These are phyloP conservation scores for Cornus florida DNA, from an alignment of 148 eudicot genomes.

Conservation along the genomic window DNA sequence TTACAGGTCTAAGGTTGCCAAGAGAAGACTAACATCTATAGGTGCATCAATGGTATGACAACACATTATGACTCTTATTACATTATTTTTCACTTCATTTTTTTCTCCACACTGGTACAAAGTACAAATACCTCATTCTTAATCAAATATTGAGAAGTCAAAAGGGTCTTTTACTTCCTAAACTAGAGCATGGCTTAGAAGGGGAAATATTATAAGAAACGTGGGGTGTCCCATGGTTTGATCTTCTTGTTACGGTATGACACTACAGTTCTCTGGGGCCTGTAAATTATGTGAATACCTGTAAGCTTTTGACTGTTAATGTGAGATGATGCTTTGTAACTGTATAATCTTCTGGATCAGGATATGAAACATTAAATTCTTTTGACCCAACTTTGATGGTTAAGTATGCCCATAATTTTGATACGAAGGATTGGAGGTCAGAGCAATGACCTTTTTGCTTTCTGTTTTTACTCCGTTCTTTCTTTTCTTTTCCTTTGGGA, in stretches of 20 bases:
- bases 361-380: neutral
- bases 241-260: neutral
- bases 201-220: neutral
- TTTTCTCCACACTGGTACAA: neutral
- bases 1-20: conserved; percentile 85
- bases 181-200: neutral
- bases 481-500: too few relatives aligned
- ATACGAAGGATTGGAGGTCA: too few relatives aligned
- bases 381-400: neutral
- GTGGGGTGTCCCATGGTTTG: neutral
- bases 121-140: neutral
- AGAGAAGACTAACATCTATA: conserved; percentile 55
- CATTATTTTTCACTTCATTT: neutral
- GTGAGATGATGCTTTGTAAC: neutral
- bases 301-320: neutral
- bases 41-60: conserved; percentile 35
- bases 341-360: neutral
- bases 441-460: too few relatives aligned
- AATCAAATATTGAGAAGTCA: neutral
- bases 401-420: too few relatives aligned
- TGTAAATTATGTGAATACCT: neutral
- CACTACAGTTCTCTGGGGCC: neutral
- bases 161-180: neutral
- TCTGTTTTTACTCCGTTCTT: too few relatives aligned
- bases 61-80: neutral